These are phyloP conservation scores for Botrytis byssoidea DNA, from an alignment of 2,329 filamentous ascomycete genomes.

Conservation along the genomic window DNA sequence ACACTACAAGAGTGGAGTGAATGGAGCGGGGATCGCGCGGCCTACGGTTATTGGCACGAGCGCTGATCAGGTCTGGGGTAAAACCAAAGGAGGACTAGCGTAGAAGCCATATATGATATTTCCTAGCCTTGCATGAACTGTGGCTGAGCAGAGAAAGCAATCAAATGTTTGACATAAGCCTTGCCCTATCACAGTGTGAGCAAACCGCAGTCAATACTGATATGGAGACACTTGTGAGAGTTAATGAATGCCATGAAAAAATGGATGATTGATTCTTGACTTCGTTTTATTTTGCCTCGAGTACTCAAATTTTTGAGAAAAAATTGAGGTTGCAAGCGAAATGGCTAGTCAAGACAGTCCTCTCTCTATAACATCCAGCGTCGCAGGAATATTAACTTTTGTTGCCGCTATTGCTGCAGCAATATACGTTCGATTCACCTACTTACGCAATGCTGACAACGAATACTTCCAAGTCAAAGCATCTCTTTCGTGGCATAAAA, in stretches of 20 bases:
- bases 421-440: slow-evolving; percentile 46
- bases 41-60: background rate
- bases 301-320: background rate
- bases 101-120: background rate
- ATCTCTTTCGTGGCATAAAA: slow-evolving; percentile 50
- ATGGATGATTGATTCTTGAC: background rate
- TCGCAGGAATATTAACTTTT: slow-evolving; percentile 50
- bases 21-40: background rate
- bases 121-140: slow-evolving; percentile 9
- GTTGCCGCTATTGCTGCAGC: slow-evolving; percentile 47
- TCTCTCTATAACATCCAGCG: slow-evolving; percentile 46
- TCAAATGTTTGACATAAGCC: background rate
- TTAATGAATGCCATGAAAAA: background rate
- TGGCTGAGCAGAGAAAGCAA: slow-evolving; percentile 2
- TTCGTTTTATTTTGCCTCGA: background rate
- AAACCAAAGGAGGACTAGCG: slow-evolving; percentile 6
- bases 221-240: background rate
- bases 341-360: slow-evolving; percentile 42
- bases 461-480: slow-evolving; percentile 51
- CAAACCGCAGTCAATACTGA: too few species aligned
- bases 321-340: too few species aligned
- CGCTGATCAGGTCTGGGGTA: slow-evolving; percentile 16
- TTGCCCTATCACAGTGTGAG: background rate
- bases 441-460: slow-evolving; percentile 47
- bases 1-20: background rate